Conservation (phyloP, 2,329 filamentous ascomycete species). For the Harringtonia lauricola region DNA sequence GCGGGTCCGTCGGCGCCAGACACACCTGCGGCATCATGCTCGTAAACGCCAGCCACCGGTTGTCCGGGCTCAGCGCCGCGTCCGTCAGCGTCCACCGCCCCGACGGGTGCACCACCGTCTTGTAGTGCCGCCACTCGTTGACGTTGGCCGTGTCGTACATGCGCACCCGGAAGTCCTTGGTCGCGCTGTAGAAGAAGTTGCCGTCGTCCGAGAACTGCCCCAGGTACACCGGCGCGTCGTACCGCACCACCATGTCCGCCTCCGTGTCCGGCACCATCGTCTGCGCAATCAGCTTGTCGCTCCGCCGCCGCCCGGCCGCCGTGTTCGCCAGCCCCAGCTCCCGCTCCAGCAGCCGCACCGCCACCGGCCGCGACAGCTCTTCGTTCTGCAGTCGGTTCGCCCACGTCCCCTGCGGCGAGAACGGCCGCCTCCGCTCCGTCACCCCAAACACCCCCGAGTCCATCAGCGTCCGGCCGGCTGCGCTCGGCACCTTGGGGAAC, state of each 20-base stretch:
- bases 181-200: constrained; percentile 91
- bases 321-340: constrained; percentile 64
- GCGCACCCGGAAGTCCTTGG: constrained; percentile 85
- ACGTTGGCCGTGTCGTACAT: constrained; percentile 98
- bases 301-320: constrained; percentile 26
- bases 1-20: constrained; percentile 76
- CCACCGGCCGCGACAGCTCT: constrained; percentile 25
- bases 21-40: constrained; percentile 79
- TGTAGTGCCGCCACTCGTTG: constrained; percentile 93
- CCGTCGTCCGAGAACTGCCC: constrained; percentile 96
- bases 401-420: constrained; percentile 21
- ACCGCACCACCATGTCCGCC: constrained; percentile 81
- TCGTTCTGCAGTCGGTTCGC: not conserved
- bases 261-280: constrained; percentile 65
- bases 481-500: constrained; percentile 78
- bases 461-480: constrained; percentile 70
- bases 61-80: constrained; percentile 82
- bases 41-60: constrained; percentile 82
- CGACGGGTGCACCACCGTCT: constrained; percentile 72
- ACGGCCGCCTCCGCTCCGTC: constrained; percentile 37
- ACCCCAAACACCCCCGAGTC: constrained; percentile 68
- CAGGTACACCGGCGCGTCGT: constrained; percentile 77
- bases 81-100: constrained; percentile 96
- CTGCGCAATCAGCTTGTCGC: constrained; percentile 55
- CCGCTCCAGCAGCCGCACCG: constrained; percentile 65